Conservation (phyloP, 177 flowering plant species). For the Telopea speciosissima region DNA sequence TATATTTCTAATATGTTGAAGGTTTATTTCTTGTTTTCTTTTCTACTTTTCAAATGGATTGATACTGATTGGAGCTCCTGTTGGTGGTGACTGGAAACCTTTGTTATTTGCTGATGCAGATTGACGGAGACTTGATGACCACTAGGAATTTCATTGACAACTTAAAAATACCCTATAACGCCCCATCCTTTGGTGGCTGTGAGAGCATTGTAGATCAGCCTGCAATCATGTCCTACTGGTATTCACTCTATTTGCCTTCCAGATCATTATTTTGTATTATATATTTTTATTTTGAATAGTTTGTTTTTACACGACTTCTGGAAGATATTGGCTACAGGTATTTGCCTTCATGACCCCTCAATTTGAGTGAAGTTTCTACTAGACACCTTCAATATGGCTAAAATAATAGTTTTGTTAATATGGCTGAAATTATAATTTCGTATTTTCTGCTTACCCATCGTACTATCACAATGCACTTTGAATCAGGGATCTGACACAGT, state of each 20-base stretch:
- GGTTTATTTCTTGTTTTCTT: background rate
- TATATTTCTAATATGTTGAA: background rate
- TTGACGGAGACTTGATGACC: constrained; percentile 67
- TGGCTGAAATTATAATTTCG: background rate
- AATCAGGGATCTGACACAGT: constrained; percentile 71
- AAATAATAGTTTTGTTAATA: background rate
- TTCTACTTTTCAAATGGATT: too few species aligned
- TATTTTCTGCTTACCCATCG: background rate
- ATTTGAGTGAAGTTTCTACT: too few species aligned
- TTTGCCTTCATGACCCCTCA: background rate
- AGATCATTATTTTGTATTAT: background rate
- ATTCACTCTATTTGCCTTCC: constrained; percentile 1
- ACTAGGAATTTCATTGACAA: constrained; percentile 73
- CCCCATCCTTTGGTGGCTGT: constrained; percentile 97
- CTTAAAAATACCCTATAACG: constrained; percentile 81
- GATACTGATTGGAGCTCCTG: background rate
- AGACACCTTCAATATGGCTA: background rate
- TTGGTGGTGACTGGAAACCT: background rate
- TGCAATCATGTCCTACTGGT: constrained; percentile 97
- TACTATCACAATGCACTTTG: background rate
- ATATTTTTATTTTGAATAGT: too few species aligned
- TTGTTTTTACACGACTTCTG: too few species aligned
- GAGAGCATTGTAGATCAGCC: constrained; percentile 98
- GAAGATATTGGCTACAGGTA: too few species aligned
- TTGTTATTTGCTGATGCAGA: constrained; percentile 30